These are phyloP conservation scores for Microdochium bolleyi DNA, from an alignment of 2,329 filamentous ascomycete genomes.

Conservation along the genomic window DNA sequence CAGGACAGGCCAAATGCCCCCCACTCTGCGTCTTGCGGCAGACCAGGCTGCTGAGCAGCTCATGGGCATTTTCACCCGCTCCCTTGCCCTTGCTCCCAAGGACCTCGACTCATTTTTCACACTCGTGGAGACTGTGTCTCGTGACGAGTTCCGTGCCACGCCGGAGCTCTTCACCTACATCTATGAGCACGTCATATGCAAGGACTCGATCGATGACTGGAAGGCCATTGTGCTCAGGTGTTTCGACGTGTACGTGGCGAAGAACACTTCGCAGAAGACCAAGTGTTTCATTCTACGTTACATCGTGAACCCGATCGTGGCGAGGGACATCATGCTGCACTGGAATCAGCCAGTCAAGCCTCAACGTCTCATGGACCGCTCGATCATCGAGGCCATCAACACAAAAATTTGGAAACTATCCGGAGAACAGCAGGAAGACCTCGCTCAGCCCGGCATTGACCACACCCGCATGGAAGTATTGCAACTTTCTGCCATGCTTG, in stretches of 20 bases:
- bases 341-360: slow-evolving; percentile 55
- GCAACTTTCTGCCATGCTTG: slow-evolving; percentile 86
- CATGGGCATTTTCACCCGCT: slow-evolving; percentile 76
- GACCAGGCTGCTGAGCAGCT: slow-evolving; percentile 86
- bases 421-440: slow-evolving; percentile 75
- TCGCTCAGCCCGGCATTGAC: slow-evolving; percentile 78
- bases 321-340: slow-evolving; percentile 87
- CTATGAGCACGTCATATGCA: slow-evolving; percentile 77
- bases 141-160: slow-evolving; percentile 71
- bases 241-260: slow-evolving; percentile 78
- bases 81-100: slow-evolving; percentile 64
- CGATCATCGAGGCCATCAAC: slow-evolving; percentile 83
- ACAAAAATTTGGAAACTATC: slow-evolving; percentile 89
- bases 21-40: slow-evolving; percentile 70
- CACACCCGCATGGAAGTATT: slow-evolving; percentile 94
- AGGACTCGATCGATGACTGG: slow-evolving; percentile 78
- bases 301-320: slow-evolving; percentile 90
- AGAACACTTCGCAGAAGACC: slow-evolving; percentile 72
- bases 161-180: slow-evolving; percentile 75
- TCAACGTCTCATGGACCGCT: slow-evolving; percentile 73
- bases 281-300: slow-evolving; percentile 91
- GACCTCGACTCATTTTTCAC: slow-evolving; percentile 80
- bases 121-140: slow-evolving; percentile 75
- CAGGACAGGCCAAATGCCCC: slow-evolving; percentile 59
- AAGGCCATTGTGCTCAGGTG: slow-evolving; percentile 75